These are phyloP conservation scores for Oldenlandia corymbosa DNA, from an alignment of 257 asterid genomes.

Conservation along the genomic window DNA sequence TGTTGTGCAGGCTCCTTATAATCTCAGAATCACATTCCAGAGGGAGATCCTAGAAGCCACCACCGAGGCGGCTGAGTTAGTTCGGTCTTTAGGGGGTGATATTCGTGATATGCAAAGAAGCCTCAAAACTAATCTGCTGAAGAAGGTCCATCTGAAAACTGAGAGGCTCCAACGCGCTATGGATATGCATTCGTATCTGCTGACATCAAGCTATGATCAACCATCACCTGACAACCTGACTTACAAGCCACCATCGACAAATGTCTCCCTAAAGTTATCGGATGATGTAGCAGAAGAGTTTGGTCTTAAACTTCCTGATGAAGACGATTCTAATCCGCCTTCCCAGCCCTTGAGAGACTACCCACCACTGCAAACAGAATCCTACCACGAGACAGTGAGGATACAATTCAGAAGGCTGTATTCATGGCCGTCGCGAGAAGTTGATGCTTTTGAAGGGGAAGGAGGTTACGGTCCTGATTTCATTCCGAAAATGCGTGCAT, in stretches of 20 bases:
- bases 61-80: constrained; percentile 47
- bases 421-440: constrained; percentile 66
- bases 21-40: constrained; percentile 47
- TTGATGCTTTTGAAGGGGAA: constrained; percentile 44
- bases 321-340: constrained; percentile 11
- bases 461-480: constrained; percentile 27
- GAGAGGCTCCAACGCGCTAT: constrained; percentile 53
- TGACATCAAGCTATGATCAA: constrained; percentile 32
- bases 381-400: constrained; percentile 49
- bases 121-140: constrained; percentile 35
- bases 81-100: constrained; percentile 47
- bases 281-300: constrained; percentile 22
- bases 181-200: constrained; percentile 54
- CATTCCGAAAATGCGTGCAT: constrained; percentile 39
- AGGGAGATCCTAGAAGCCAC: constrained; percentile 58
- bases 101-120: constrained; percentile 39
- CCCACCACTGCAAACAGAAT: constrained; percentile 25
- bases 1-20: constrained; percentile 47
- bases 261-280: constrained; percentile 28
- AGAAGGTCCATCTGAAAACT: constrained; percentile 39
- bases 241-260: constrained; percentile 16
- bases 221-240: constrained; percentile 20
- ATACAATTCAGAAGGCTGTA: constrained; percentile 53
- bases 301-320: constrained; percentile 18
- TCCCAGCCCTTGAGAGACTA: constrained; percentile 14